Base-by-base conservation (phyloP, 441 rosid species). In the Metrosideros polymorpha region DNA sequence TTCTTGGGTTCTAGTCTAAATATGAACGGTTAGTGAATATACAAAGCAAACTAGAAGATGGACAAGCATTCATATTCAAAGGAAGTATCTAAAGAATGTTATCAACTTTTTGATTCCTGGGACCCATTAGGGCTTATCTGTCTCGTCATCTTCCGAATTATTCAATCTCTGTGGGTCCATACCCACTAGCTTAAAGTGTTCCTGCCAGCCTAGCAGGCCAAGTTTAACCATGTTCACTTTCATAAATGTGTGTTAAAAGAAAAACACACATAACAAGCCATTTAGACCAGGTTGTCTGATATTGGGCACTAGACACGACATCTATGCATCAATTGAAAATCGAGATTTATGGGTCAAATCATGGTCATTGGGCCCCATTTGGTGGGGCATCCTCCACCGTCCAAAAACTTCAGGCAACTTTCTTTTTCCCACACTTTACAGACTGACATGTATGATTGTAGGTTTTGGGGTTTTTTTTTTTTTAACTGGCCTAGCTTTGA, bases 331-430 rank as follows among this genome's bases (percentile, higher is more conserved):
- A 39, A 39, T 71, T 22, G 47, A 39, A 39, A 39, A 71, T 71
- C 79, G 3, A 27, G 61, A 2, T 4, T 9, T 45, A 56, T 82
- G 75, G 51, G 29, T 39, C 43, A 55, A 84, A 85, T 55, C 57
- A 83, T 42, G 42, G 79, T 25, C 79, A 27, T 4, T 42, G 66
- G 84, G 84, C 52, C 27, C 79, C 83, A 14, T 3, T 14, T 6
- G 39, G 85, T 50, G 84, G 88, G 87, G 43, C 85, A 17, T 43
- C 22, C 84, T 56, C 39, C 89, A 84, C 90, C 91, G 87, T 19
- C 88, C 84, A 27, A 53, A 83, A 83, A 29, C 88, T 87, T 84
- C 53, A 24, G 57, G 42, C 66, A n/a, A 10, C 49, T 83, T 83
- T 61, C 63, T 22, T 52, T 24, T 82, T 39, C 83, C 55, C 84